phyloP scores from a whole-genome alignment of 495 filamentous ascomycete species.

The Mytilinidion resinicola region DNA sequence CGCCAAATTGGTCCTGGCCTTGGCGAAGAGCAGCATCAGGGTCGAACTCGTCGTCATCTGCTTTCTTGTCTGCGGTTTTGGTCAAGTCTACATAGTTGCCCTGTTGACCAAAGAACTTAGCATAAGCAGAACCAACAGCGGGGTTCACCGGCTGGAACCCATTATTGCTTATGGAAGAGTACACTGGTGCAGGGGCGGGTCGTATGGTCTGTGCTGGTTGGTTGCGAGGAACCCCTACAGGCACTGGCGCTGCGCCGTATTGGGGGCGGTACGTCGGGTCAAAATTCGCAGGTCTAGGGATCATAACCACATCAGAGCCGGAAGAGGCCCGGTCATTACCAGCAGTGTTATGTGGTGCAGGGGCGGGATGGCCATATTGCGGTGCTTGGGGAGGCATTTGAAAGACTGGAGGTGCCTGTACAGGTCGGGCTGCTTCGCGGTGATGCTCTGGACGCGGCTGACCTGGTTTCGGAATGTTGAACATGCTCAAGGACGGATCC shows the following conservation, averaged over 20 bases:
- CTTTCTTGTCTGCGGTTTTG: not conserved
- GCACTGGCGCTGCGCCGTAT: slow-evolving; percentile 1
- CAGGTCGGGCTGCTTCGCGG: slow-evolving; percentile 3
- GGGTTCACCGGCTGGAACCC: slow-evolving; percentile 29
- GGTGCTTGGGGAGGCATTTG: not conserved
- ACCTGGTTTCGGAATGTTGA: slow-evolving; percentile 25
- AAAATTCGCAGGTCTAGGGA: slow-evolving; percentile 19
- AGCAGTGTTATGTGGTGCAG: not conserved
- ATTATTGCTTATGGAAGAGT: slow-evolving; percentile 30
- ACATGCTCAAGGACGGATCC: slow-evolving; percentile 19
- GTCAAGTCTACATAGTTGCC: not conserved
- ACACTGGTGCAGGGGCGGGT: slow-evolving; percentile 26
- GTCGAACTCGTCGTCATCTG: slow-evolving; percentile 35
- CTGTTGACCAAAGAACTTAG: not conserved
- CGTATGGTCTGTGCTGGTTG: slow-evolving; percentile 15
- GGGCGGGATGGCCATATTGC: not conserved
- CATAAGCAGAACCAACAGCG: slow-evolving; percentile 1
- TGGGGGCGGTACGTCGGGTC: slow-evolving; percentile 34
- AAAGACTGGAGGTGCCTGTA: slow-evolving; percentile 8
- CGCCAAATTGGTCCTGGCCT: slow-evolving; percentile 33
- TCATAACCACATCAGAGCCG: slow-evolving; percentile 21
- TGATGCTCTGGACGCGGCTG: slow-evolving; percentile 25
- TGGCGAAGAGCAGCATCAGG: slow-evolving; percentile 35
- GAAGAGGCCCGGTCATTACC: slow-evolving; percentile 3
- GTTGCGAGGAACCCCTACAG: slow-evolving; percentile 28